These are phyloP conservation scores for Hamiltosporidium tvaerminnensis DNA, from an alignment of 371 early-diverging fungal species.

Conservation along the genomic window DNA sequence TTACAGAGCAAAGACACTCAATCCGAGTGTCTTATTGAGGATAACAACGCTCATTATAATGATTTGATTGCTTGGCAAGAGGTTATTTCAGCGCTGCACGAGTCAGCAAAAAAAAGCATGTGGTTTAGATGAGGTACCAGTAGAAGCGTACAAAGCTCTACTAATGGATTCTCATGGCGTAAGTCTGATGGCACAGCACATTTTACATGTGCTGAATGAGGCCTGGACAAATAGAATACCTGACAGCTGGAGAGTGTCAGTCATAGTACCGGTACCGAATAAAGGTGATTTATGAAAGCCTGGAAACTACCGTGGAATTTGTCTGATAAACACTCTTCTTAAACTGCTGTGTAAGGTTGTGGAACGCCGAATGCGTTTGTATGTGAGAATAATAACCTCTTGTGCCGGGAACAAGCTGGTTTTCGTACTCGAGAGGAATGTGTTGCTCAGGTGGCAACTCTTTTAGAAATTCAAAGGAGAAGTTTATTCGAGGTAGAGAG, in stretches of 20 bases:
- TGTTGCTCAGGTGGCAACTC: not conserved
- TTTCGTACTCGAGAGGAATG: not conserved
- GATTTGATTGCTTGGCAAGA: not conserved
- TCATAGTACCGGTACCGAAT: constrained; percentile 13
- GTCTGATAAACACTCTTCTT: constrained; percentile 8
- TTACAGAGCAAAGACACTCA: too few species aligned
- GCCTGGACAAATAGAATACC: not conserved
- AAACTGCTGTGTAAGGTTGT: constrained; percentile 5
- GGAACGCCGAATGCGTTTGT: not conserved
- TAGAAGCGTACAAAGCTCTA: constrained; percentile 1
- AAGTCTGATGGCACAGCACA: not conserved
- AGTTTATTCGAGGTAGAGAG: not conserved
- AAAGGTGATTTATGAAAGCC: constrained; percentile 12
- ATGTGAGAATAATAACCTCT: not conserved
- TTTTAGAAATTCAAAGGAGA: not conserved
- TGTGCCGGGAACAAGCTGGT: constrained; percentile 11
- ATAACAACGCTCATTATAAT: too few species aligned
- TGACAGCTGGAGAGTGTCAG: constrained; percentile 1
- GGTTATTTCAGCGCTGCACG: not conserved
- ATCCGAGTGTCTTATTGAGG: too few species aligned
- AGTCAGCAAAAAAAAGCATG: not conserved
- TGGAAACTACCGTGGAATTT: constrained; percentile 26
- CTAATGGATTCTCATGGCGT: not conserved
- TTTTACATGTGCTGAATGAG: not conserved
- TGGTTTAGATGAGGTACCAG: constrained; percentile 4